Evolutionary conservation across 352 stramenopile genomes (phyloP).

Genomic region (Pythium phragmiticola): DNA sequence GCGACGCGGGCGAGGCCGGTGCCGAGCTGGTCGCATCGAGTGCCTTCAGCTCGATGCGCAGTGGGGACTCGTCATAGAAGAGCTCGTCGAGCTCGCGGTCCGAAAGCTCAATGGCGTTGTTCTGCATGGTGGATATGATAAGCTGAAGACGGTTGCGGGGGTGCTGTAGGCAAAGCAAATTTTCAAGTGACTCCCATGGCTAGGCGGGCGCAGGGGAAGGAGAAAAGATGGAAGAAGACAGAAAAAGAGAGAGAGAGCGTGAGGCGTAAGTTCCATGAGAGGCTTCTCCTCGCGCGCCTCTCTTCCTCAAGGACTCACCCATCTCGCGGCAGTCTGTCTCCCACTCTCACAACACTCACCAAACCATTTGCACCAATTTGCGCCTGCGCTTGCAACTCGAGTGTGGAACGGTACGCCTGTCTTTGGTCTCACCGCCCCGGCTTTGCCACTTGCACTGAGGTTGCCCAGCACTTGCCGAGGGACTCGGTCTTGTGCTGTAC

Average conservation of each 20-base stretch:
- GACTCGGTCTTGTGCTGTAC: no score
- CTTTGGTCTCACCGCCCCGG: neutral
- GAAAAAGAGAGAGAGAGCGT: neutral
- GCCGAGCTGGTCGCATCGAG: conserved; percentile 5
- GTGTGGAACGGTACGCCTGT: neutral
- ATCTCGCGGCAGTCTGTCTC: conserved; percentile 14
- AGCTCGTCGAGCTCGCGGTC: conserved; percentile 35
- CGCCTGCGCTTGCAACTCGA: neutral
- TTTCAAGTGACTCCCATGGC: conserved; percentile 29
- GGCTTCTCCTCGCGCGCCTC: conserved; percentile 8
- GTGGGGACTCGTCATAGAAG: conserved; percentile 24
- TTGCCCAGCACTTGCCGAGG: neutral
- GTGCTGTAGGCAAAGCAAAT: conserved; percentile 24
- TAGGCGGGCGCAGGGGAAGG: neutral
- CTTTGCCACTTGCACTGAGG: neutral
- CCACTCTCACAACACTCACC: conserved; percentile 18
- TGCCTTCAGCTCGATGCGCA: conserved; percentile 33
- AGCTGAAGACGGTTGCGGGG: neutral
- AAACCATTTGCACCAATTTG: neutral
- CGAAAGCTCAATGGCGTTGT: conserved; percentile 25
- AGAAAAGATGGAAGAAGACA: conserved; percentile 1
- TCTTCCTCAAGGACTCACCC: conserved; percentile 17
- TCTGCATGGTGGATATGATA: conserved; percentile 22
- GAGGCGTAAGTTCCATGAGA: neutral
- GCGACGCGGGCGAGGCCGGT: neutral